Base-by-base conservation (phyloP, 768 basidiomycete genomes). In the Pleurotus sapidus region DNA sequence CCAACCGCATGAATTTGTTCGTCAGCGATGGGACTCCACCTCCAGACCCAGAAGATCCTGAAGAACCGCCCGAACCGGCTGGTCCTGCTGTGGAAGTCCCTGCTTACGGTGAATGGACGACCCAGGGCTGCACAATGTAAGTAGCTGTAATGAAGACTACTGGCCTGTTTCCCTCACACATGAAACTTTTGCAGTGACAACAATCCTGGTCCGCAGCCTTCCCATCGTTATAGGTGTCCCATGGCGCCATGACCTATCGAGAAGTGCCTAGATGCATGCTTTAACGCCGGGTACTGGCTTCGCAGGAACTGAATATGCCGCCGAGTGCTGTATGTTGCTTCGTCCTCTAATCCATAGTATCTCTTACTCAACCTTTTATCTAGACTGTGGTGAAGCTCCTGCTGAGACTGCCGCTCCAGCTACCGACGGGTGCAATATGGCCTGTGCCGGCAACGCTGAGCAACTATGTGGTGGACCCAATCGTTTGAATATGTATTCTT, bases 301-400 rank as follows among this genome's bases (percentile, higher is more conserved):
- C 49, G 82, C 83, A 8, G 84, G 84, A 4, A 70, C 80, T 5
- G 84, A 84, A 66, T 84, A 58, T 30, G 37, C 49, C 25, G 50
- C 57, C 17, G 49, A 58, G 40, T 58, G 57, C 23, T 50, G 51
- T 54, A 40, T 40, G 51, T 25, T 39, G 20, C 20, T 45, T 45
- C 42, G 7, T 45, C 7, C 38, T 12, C 20, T 45, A 9, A 12
- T 25, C 11, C 23, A n/a, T 56, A n/a, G 45, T 34, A 45, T n/a
- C 25, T 18, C 5, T 18, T 25, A 11, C 38, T 42, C 17, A 40
- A 3, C 9, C 3, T 4, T 40, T 27, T 15, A 4, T 7, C 15
- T 30, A 61, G 60, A 54, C 55, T 64, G 63, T 45, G 48, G 51
- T 46, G 54, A 11, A 46, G 42, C 55, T 27, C 59, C 49, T 20